Evolutionary conservation across 139 green algal species (phyloP), one percentile per base, ranked within the genome.

Genomic region (Volvox reticuliferus): DNA sequence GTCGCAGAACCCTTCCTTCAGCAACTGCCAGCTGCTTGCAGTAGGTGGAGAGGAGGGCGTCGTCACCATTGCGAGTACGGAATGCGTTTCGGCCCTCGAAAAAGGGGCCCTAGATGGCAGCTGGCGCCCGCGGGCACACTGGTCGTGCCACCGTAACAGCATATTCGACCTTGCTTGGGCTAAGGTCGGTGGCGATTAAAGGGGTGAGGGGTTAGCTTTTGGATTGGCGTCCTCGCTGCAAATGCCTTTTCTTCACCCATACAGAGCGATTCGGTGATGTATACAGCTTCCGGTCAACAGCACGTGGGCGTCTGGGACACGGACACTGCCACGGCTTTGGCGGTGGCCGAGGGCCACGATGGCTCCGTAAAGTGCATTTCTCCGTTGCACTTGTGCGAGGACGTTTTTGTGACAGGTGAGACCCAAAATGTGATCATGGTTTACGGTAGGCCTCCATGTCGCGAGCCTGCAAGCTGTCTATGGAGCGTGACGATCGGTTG

Each of bases 141-240:
- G 95, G 95, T 37, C 91, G 44, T 96, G 95, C 30, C 96, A 98
- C 91, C 78, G 94, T 32, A 98, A 98, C 88, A 95, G 95, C 26
- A 95, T 99, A 20, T 99, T 97, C 89, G 97, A 98, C 93, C 55
- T 98, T 9, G 90, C 93, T 5, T 99, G 97, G 97, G 93, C 86
- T 28, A 90, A 97, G 90, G 96, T 96, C 73, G 0, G 85, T 14
- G 9, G 79, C 37, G 36, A 9, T 55, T 55, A 55, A 55, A 14
- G 44, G n/a, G n/a, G 44, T 55, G 44, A 5, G 44, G 44, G 9
- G 44, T 55, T 55, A 55, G 44, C 44, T 55, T 55, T 9, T 55
- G 44, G 44, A 55, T 13, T 84, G 21, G 65, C 65, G 16, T 73
- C 65, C 65, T 28, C 24, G 12, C 65, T 73, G 65, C 65, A 24